Base-by-base conservation (phyloP, 768 basidiomycete genomes). In the Phaffia tasmanica region DNA sequence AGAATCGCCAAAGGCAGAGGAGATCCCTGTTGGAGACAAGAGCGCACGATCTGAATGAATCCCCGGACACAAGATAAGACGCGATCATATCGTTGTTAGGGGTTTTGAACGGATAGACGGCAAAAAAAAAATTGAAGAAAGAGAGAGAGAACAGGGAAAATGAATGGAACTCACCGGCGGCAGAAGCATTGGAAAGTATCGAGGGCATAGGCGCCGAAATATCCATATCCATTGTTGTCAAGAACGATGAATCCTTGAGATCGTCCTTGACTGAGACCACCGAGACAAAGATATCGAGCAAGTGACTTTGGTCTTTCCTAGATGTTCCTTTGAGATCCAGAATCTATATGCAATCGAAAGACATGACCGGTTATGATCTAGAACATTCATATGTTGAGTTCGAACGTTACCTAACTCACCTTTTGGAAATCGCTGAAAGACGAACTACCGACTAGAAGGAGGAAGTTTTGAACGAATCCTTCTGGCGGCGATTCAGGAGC, bases 351-450 rank as follows among this genome's bases (percentile, higher is more conserved):
- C 25, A 16, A n/a, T 18, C 6, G 32, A 5, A 57, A 32, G 47
- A 25, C 15, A 46, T 25, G 53, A 19, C 42, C 51, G 30, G 50
- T 61, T 7, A 47, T 23, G 15, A 48, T 25, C 66, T 27, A 18
- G 42, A 14, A n/a, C 18, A n/a, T 7, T 1, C 27, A 25, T 21
- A 16, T 11, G 23, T 4, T 18, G 50, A 51, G 16, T 18, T n/a
- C 61, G 48, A 27, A 5, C 27, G 7, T 29, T 35, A 19, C 1
- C 1, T 46, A 23, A 63, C 77, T 49, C 46, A 87, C 91, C 84
- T 99, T 99, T 79, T 98, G 95, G 80, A 99, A 99, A 77, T 98
- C 98, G 35, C 86, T 87, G 76, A 93, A 93, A 1, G 92, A 93
- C 6, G 87, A 86, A 76, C 97, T 94, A 27, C 89, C 89, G 69